Percentiles rank a stretch among this genome's conserved stretches.
These are phyloP conservation scores for Fusarium coicis DNA, from an alignment of 2,329 filamentous ascomycete genomes.

Conservation along the genomic window DNA sequence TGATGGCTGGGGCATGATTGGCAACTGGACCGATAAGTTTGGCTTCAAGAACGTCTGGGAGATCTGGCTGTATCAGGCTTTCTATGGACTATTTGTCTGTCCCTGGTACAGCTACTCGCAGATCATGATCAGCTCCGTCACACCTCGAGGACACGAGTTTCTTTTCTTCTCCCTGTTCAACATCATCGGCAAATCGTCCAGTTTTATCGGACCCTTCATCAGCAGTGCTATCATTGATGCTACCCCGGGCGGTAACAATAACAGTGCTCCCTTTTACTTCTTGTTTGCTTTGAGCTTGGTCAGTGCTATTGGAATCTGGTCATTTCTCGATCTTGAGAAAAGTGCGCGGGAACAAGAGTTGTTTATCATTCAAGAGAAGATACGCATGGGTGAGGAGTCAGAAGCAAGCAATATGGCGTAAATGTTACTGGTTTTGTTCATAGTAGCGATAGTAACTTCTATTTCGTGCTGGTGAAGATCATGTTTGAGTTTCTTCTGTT, in stretches of 20 bases:
- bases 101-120: slow-evolving; percentile 78
- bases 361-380: slow-evolving; percentile 58
- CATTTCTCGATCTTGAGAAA: slow-evolving; percentile 70
- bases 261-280: slow-evolving; percentile 74
- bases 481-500: neutral
- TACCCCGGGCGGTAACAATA: slow-evolving; percentile 62
- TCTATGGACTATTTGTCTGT: slow-evolving; percentile 74
- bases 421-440: neutral
- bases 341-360: slow-evolving; percentile 67
- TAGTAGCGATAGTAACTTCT: neutral
- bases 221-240: slow-evolving; percentile 75
- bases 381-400: slow-evolving; percentile 26
- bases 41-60: slow-evolving; percentile 60
- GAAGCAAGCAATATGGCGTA: neutral
- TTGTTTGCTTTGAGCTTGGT: slow-evolving; percentile 67
- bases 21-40: slow-evolving; percentile 57
- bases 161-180: slow-evolving; percentile 77
- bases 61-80: slow-evolving; percentile 59
- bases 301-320: slow-evolving; percentile 63
- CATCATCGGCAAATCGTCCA: slow-evolving; percentile 75
- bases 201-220: slow-evolving; percentile 76
- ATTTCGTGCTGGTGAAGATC: neutral
- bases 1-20: slow-evolving; percentile 60
- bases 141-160: slow-evolving; percentile 74
- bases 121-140: slow-evolving; percentile 77